Conservation (phyloP, 176 grass and related monocot species). For the Dendrocalamus sinicus region DNA sequence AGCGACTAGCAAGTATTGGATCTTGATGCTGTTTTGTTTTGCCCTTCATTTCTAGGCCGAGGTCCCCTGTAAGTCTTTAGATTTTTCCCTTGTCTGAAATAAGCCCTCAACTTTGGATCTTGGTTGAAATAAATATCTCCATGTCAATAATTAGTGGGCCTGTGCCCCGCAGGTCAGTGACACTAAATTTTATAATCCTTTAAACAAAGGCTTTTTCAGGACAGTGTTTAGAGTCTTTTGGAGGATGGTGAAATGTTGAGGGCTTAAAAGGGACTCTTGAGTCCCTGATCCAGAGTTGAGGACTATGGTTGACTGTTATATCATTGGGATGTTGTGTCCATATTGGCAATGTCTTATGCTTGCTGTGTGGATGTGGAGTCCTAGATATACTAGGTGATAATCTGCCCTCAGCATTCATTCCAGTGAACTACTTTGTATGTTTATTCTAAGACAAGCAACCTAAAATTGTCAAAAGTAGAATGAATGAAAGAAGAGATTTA, state of each 20-base stretch:
- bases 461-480: conserved; percentile 17
- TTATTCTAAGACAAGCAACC: not conserved
- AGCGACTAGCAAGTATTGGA: not conserved
- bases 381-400: conserved; percentile 9
- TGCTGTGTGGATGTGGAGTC: conserved; percentile 18
- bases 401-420: conserved; percentile 5
- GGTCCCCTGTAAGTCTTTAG: not conserved
- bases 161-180: not conserved
- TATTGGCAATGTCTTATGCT: not conserved
- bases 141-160: not conserved
- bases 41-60: too few species aligned
- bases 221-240: not conserved
- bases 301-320: not conserved
- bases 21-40: conserved; percentile 6
- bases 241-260: not conserved
- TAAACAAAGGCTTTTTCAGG: not conserved
- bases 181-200: not conserved
- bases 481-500: conserved; percentile 21
- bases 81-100: not conserved
- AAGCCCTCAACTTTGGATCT: not conserved
- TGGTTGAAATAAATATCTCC: not conserved
- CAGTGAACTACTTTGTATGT: not conserved
- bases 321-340: not conserved
- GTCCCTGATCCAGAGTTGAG: not conserved
- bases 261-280: not conserved